Base-by-base conservation (phyloP, 805 yeast species). In the Brettanomyces sp. region DNA sequence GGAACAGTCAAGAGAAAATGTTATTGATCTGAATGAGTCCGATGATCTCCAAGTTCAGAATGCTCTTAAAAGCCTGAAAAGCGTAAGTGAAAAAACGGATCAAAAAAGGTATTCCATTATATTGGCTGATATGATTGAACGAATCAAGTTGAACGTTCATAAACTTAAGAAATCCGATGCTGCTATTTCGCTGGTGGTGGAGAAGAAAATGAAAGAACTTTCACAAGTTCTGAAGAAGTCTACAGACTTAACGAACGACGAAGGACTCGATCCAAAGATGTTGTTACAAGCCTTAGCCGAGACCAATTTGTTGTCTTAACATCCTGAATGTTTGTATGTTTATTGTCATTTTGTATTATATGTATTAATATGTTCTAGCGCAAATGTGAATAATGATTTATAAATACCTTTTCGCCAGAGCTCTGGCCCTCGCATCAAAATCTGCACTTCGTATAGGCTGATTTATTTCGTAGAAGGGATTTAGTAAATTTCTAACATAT, bases 391-490 rank as follows among this genome's bases (percentile, higher is more conserved):
- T n/a, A 8, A 8, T 35, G 54, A 39, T 38, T 44, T 56, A 85
- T 51, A 91, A 66, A 61, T 89, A 85, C 65, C 85, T 87, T 56
- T 79, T 79, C 5, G 95, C 95, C 48, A 84, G 62, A 28, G 72
- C 62, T 57, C 84, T 77, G 37, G 91, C 83, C 55, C 80, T 77
- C 47, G 77, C 62, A 64, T 91, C 96, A 61, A 91, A 91, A 14
- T 73, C 78, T 1, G 82, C 78, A 41, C 85, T 80, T 32, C 74
- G 70, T 23, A 93, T 85, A 3, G 88, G 81, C 51, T 82, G 85
- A 56, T 86, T 85, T 37, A 79, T 74, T 41, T 75, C 70, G 60
- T 90, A 91, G 59, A 93, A 93, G 1, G 99, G 98, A 52, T 82
- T 85, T 69, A 91, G 69, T 41, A 86, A 60, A 8, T 89, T 79